These are phyloP conservation scores for Leishmania guyanensis DNA, from an alignment of 208 protist genomes.

Conservation along the genomic window DNA sequence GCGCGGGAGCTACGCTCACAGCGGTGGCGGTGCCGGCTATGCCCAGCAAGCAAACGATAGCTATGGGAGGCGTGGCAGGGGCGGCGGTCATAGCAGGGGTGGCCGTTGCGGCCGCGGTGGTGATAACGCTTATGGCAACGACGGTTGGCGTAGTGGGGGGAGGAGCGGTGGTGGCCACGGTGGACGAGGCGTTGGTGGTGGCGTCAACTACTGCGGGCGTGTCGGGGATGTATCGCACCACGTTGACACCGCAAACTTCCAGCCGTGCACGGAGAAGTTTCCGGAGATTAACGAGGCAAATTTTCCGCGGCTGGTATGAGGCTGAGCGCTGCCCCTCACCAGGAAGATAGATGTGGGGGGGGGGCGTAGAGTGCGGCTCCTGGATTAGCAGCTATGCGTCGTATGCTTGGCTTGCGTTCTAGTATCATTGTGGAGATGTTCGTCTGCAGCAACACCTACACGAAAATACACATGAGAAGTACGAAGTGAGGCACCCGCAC, in stretches of 20 bases:
- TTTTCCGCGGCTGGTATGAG: slow-evolving; percentile 35
- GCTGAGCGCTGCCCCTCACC: neutral
- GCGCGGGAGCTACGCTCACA: neutral
- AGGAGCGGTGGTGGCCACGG: slow-evolving; percentile 10
- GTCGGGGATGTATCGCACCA: slow-evolving; percentile 6
- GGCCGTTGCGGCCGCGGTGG: slow-evolving; percentile 15
- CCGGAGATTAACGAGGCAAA: slow-evolving; percentile 30
- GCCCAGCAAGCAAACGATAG: slow-evolving; percentile 1
- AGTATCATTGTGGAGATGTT: too few relatives aligned
- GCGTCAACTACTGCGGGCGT: slow-evolving; percentile 20
- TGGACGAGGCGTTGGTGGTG: slow-evolving; percentile 2
- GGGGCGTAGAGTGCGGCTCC: neutral
- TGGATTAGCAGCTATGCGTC: neutral
- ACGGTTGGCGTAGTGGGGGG: slow-evolving; percentile 5
- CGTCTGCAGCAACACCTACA: neutral
- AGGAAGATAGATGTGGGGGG: neutral
- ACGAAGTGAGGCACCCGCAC: neutral
- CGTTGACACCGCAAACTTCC: slow-evolving; percentile 3
- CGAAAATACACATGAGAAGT: neutral
- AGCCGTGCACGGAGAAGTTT: slow-evolving; percentile 6
- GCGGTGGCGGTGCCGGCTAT: slow-evolving; percentile 13
- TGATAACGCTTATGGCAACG: neutral
- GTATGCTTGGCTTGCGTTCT: neutral
- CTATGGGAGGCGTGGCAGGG: neutral
- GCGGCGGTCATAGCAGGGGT: slow-evolving; percentile 2